These are phyloP conservation scores for Yarrowia osloensis DNA, from an alignment of 805 yeast genomes.

Conservation along the genomic window DNA sequence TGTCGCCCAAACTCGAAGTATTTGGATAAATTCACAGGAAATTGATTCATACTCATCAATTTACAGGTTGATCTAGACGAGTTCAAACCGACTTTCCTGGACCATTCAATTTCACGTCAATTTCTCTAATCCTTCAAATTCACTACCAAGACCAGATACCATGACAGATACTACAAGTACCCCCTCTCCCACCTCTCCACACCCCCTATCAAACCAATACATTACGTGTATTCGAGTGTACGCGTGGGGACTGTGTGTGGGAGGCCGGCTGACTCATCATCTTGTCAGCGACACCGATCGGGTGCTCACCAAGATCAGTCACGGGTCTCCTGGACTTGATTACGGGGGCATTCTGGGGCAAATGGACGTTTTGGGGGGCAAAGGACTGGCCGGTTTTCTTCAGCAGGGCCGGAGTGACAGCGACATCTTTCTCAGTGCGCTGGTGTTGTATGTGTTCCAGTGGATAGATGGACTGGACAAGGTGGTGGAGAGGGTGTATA, in stretches of 20 bases:
- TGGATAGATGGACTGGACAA: background rate
- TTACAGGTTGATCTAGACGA: too few relatives aligned
- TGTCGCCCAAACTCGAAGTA: background rate
- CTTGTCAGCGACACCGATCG: constrained; percentile 21
- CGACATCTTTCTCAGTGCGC: background rate
- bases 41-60: too few relatives aligned
- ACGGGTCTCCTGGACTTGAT: background rate
- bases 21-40: too few relatives aligned
- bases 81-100: too few relatives aligned
- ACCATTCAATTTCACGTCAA: too few relatives aligned
- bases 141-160: too few relatives aligned
- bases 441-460: background rate
- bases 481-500: background rate
- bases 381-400: background rate
- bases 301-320: constrained; percentile 3
- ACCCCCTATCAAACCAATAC: constrained; percentile 6
- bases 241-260: constrained; percentile 26
- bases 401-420: background rate
- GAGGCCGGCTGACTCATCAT: constrained; percentile 27
- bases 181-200: background rate
- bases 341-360: background rate
- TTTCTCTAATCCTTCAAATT: too few relatives aligned
- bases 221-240: constrained; percentile 9
- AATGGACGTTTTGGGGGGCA: background rate
- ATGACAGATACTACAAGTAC: background rate